Percentiles rank a stretch among this genome's conserved stretches.
Evolutionary conservation across 495 filamentous ascomycete species (phyloP).

Genomic region (Clohesyomyces aquaticus): DNA sequence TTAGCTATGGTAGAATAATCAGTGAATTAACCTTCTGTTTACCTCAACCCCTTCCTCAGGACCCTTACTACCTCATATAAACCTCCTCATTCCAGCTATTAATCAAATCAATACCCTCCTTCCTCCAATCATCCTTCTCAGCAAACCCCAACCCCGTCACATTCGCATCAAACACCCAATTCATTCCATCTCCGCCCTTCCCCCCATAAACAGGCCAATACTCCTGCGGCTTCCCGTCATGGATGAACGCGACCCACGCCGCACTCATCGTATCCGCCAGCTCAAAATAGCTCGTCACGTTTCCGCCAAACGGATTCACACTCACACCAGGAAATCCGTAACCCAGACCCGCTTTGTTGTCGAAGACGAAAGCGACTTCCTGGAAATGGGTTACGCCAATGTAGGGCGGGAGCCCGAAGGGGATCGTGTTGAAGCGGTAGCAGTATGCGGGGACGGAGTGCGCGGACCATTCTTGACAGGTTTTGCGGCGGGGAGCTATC

Average conservation of each 20-base stretch:
- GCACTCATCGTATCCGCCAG: constrained; percentile 58
- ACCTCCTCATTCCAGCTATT: constrained; percentile 45
- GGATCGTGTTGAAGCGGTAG: constrained; percentile 63
- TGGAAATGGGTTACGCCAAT: constrained; percentile 61
- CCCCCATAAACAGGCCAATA: constrained; percentile 43
- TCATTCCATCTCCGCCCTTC: constrained; percentile 33
- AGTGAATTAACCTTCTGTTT: no score
- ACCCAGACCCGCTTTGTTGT: constrained; percentile 58
- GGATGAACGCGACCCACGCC: constrained; percentile 61
- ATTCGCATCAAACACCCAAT: constrained; percentile 57
- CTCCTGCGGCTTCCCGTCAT: constrained; percentile 56
- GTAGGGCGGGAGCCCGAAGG: constrained; percentile 46
- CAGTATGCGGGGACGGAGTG: constrained; percentile 57
- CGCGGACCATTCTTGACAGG: constrained; percentile 58
- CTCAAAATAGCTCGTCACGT: constrained; percentile 51
- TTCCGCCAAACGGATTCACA: constrained; percentile 53
- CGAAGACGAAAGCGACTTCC: constrained; percentile 65
- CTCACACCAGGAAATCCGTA: constrained; percentile 45
- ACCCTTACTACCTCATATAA: constrained; percentile 23
- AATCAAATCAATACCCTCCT: constrained; percentile 51
- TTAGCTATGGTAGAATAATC: no score
- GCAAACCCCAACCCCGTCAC: constrained; percentile 49
- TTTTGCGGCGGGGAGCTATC: constrained; percentile 59
- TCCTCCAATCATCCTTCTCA: constrained; percentile 56
- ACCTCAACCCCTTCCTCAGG: background rate